A percentile compares a stretch with the other conserved stretches of the same genome.
phyloP scores from a whole-genome alignment of 139 green algal genomes.

The Gonium pectorale region DNA sequence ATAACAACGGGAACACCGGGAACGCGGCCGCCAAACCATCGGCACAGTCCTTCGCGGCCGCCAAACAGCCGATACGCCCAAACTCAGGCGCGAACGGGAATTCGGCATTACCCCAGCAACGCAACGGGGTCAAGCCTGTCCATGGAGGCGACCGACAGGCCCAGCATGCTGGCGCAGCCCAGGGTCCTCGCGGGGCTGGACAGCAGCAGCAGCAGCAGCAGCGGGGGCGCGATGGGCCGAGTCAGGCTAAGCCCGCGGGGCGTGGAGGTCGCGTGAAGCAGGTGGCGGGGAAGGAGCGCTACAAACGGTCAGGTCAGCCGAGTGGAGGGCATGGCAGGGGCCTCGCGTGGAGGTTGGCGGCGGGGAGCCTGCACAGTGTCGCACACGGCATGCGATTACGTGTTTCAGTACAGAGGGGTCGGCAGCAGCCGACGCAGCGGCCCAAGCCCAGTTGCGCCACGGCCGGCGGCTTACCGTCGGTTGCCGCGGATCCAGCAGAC shows the following conservation, averaged over 20 bases:
- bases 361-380: no score
- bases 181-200: no score
- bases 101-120: not conserved
- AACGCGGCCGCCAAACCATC: slow-evolving; percentile 1
- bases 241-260: not conserved
- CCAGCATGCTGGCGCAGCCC: no score
- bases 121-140: not conserved
- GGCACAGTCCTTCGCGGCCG: no score
- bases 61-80: not conserved
- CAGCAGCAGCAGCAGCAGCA: not conserved
- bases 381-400: no score
- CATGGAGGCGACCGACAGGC: not conserved
- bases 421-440: no score
- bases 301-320: slow-evolving; percentile 4
- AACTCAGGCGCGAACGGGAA: not conserved
- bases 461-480: no score
- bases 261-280: not conserved
- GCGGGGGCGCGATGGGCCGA: not conserved
- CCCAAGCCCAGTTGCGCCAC: no score
- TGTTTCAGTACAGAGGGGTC: no score
- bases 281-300: slow-evolving; percentile 12
- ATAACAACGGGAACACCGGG: not conserved
- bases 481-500: no score
- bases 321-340: no score
- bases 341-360: no score